phyloP scores from a whole-genome alignment of 176 grass and related monocot genomes.

The Eleusine indica region DNA sequence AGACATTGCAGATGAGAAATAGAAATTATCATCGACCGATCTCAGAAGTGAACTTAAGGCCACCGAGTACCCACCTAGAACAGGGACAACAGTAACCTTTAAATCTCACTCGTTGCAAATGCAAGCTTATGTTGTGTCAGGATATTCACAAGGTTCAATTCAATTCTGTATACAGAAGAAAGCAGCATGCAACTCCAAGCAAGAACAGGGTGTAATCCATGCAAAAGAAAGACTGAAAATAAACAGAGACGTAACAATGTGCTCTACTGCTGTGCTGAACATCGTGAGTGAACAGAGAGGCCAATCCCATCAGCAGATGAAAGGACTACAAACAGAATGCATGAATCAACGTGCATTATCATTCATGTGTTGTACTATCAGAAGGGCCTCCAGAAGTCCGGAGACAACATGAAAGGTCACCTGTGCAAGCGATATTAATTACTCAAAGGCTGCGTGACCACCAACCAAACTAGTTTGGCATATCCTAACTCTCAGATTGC shows the following conservation, averaged over 20 bases:
- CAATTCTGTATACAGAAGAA: conserved; percentile 21
- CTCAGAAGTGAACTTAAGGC: conserved; percentile 12
- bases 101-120: not conserved
- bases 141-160: conserved; percentile 12
- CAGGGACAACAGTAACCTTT: conserved; percentile 36
- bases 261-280: conserved; percentile 13
- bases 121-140: conserved; percentile 30
- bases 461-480: conserved; percentile 21
- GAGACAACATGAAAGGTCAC: conserved; percentile 30
- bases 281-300: conserved; percentile 24
- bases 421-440: conserved; percentile 28
- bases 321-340: conserved; percentile 12
- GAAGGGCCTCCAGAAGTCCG: not conserved
- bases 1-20: conserved; percentile 7
- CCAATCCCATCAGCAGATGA: conserved; percentile 40
- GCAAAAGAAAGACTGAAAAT: conserved; percentile 21
- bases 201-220: conserved; percentile 27
- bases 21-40: conserved; percentile 11
- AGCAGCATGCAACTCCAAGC: conserved; percentile 45
- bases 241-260: conserved; percentile 43
- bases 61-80: conserved; percentile 26
- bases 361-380: conserved; percentile 30
- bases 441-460: conserved; percentile 20
- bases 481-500: conserved; percentile 38
- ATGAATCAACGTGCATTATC: conserved; percentile 36